Conservation (phyloP, 495 filamentous ascomycete genomes). For the Penicillium pancosmium region DNA sequence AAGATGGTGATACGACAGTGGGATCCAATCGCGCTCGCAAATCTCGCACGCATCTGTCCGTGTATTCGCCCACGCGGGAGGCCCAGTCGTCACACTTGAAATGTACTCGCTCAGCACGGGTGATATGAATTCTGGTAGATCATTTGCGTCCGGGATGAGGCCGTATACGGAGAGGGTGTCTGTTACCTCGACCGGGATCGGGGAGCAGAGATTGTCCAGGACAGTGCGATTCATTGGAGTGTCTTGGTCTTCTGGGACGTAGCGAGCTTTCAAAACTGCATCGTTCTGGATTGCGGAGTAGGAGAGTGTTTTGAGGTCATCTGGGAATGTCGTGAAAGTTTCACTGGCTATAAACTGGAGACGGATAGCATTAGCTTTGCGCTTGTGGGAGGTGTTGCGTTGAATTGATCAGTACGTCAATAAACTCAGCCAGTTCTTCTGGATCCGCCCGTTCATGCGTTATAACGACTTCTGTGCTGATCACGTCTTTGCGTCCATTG, state of each 20-base stretch:
- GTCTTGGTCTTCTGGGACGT: conserved; percentile 43
- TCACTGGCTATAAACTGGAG: conserved; percentile 69
- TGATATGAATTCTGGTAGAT: conserved; percentile 58
- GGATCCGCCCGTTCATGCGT: conserved; percentile 44
- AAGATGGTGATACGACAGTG: conserved; percentile 81
- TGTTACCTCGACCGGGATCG: conserved; percentile 50
- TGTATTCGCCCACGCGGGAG: conserved; percentile 61
- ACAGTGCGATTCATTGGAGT: conserved; percentile 49
- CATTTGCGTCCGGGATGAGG: conserved; percentile 49
- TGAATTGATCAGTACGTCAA: conserved; percentile 50
- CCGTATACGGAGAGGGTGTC: conserved; percentile 68
- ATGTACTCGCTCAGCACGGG: conserved; percentile 65
- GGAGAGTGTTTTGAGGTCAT: conserved; percentile 58
- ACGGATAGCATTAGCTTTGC: conserved; percentile 8
- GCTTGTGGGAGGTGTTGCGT: background rate
- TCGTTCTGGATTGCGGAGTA: conserved; percentile 57
- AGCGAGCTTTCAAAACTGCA: conserved; percentile 48
- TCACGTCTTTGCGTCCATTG: conserved; percentile 23
- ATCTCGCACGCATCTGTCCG: conserved; percentile 71
- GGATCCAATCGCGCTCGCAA: conserved; percentile 77
- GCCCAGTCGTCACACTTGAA: conserved; percentile 52
- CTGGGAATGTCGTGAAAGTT: conserved; percentile 66
- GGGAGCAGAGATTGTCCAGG: conserved; percentile 41
- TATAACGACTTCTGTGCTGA: conserved; percentile 6
- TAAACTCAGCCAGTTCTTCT: conserved; percentile 75